Conservation (phyloP, 768 basidiomycete genomes). For the Leucosporidium yakuticum region DNA sequence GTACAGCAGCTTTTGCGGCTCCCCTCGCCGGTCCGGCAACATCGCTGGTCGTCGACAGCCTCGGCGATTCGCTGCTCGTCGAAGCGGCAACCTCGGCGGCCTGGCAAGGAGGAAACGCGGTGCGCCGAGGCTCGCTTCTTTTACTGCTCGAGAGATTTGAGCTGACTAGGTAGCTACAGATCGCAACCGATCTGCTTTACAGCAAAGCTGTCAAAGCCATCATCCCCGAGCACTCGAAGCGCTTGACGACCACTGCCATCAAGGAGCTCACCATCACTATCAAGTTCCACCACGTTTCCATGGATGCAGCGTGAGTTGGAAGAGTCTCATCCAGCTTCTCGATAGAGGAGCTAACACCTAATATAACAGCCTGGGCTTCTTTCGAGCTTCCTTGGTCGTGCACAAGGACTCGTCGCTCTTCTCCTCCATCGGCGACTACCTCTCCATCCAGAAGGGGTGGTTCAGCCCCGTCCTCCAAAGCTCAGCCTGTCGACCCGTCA, state of each 20-base stretch:
- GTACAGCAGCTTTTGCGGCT: constrained; percentile 49
- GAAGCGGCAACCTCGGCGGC: not conserved
- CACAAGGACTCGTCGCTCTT: constrained; percentile 61
- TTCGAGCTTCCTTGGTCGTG: constrained; percentile 51
- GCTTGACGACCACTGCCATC: constrained; percentile 56
- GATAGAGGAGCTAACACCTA: too few relatives aligned
- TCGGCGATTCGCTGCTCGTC: not conserved
- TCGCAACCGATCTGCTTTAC: not conserved
- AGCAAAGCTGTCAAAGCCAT: constrained; percentile 42
- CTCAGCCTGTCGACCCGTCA: constrained; percentile 49
- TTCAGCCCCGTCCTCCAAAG: not conserved
- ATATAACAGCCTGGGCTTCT: constrained; percentile 48
- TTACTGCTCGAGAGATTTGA: too few relatives aligned
- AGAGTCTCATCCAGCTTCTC: not conserved
- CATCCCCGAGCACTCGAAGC: constrained; percentile 53
- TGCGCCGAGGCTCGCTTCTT: not conserved
- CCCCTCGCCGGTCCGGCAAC: constrained; percentile 56
- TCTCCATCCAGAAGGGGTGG: constrained; percentile 42
- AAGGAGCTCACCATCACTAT: constrained; percentile 59
- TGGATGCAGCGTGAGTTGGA: not conserved
- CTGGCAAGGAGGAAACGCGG: not conserved
- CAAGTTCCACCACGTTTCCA: constrained; percentile 52
- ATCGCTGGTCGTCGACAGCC: constrained; percentile 48
- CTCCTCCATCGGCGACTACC: constrained; percentile 57
- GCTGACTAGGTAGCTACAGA: too few relatives aligned